Conservation (phyloP, 1,139 yeast species). For the Suhomyces kunorum region DNA sequence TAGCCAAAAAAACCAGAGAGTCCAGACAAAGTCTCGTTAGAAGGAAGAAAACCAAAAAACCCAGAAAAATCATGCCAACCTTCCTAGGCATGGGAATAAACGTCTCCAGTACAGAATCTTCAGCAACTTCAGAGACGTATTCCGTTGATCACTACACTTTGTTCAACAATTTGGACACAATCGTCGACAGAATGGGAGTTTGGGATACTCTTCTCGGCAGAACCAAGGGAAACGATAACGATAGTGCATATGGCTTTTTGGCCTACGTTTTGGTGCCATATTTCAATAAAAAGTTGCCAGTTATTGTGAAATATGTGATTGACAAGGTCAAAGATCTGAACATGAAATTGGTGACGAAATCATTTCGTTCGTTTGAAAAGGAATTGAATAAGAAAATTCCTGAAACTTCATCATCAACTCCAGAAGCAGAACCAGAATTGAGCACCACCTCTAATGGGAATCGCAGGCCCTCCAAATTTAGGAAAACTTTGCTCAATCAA, state of each 20-base stretch:
- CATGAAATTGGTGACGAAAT: slow-evolving; percentile 29
- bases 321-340: slow-evolving; percentile 52
- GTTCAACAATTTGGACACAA: slow-evolving; percentile 37
- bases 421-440: not conserved
- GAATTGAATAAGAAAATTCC: slow-evolving; percentile 10
- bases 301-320: slow-evolving; percentile 47
- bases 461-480: slow-evolving; percentile 19
- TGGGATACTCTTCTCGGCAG: slow-evolving; percentile 52
- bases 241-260: slow-evolving; percentile 50
- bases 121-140: not conserved
- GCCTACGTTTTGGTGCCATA: slow-evolving; percentile 58
- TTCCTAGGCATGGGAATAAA: slow-evolving; percentile 44
- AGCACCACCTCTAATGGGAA: not conserved
- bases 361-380: slow-evolving; percentile 16
- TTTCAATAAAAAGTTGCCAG: slow-evolving; percentile 51
- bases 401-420: not conserved
- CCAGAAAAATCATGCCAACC: slow-evolving; percentile 39
- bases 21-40: slow-evolving; percentile 40
- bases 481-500: slow-evolving; percentile 22
- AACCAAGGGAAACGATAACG: slow-evolving; percentile 29
- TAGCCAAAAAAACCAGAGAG: slow-evolving; percentile 26
- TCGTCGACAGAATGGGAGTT: slow-evolving; percentile 55
- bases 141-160: slow-evolving; percentile 18
- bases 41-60: slow-evolving; percentile 25
- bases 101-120: slow-evolving; percentile 7